Conservation (phyloP, 2,329 filamentous ascomycete species). For the Zarea fungicola region DNA sequence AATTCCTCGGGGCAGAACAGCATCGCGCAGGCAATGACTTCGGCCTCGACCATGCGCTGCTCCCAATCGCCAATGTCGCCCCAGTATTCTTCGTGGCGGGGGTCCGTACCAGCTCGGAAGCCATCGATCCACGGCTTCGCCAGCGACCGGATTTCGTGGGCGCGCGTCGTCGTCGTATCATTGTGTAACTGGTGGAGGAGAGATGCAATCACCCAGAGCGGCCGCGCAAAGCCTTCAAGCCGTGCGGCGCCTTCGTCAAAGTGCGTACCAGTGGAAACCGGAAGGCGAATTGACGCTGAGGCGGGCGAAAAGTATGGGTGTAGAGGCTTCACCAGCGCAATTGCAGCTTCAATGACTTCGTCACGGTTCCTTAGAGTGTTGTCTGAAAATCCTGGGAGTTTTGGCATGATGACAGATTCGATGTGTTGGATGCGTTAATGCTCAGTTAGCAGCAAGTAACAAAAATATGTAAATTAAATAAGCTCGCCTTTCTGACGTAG, state of each 20-base stretch:
- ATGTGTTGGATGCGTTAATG: not conserved
- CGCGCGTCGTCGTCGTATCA: not conserved
- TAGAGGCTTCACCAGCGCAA: constrained; percentile 30
- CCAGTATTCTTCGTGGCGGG: constrained; percentile 39
- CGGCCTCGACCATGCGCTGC: constrained; percentile 50
- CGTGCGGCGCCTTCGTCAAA: constrained; percentile 41
- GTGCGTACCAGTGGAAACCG: constrained; percentile 31
- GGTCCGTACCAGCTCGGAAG: constrained; percentile 27
- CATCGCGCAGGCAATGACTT: constrained; percentile 44
- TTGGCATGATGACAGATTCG: constrained; percentile 33
- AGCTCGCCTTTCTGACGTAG: too few species aligned
- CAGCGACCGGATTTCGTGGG: not conserved
- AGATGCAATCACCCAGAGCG: constrained; percentile 29
- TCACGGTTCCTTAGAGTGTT: constrained; percentile 31
- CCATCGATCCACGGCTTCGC: constrained; percentile 28
- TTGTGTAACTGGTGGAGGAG: constrained; percentile 37
- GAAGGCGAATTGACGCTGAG: constrained; percentile 32
- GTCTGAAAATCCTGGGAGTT: constrained; percentile 34
- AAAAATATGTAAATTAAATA: too few species aligned
- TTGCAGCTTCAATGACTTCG: constrained; percentile 30
- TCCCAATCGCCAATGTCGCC: constrained; percentile 40
- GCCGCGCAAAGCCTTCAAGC: constrained; percentile 39
- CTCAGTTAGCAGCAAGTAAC: too few species aligned
- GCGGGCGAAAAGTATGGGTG: constrained; percentile 27
- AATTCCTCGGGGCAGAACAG: constrained; percentile 33